A percentile compares a stretch with the other conserved stretches of the same genome.
These are phyloP conservation scores for Aspergillus steynii DNA, from an alignment of 495 filamentous ascomycete genomes.

Conservation along the genomic window DNA sequence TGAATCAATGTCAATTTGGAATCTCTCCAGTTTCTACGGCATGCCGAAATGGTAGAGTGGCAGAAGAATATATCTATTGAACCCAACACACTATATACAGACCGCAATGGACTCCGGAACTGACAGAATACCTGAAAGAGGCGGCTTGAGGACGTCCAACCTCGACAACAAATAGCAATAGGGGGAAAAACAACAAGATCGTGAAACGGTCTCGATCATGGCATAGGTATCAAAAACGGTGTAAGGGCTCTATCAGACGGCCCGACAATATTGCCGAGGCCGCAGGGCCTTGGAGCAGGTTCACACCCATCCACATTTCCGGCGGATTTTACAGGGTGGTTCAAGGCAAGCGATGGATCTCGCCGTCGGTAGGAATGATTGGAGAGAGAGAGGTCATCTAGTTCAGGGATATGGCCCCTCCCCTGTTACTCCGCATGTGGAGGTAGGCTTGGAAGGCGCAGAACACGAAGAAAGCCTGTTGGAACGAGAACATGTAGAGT, in stretches of 20 bases:
- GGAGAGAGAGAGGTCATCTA: slow-evolving; percentile 25
- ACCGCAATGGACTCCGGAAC: neutral
- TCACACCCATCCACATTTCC: neutral
- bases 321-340: neutral
- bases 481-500: slow-evolving; percentile 1
- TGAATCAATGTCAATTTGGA: neutral
- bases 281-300: neutral
- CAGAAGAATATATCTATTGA: slow-evolving; percentile 5
- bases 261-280: neutral
- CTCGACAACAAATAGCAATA: slow-evolving; percentile 1
- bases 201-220: neutral
- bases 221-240: neutral
- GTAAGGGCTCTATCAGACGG: neutral
- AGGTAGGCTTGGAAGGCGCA: slow-evolving; percentile 83
- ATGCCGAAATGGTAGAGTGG: neutral
- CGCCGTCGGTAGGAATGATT: neutral
- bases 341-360: neutral
- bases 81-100: slow-evolving; percentile 18
- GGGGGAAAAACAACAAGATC: neutral
- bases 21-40: neutral
- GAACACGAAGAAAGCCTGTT: slow-evolving; percentile 82
- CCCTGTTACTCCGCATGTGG: slow-evolving; percentile 71
- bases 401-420: slow-evolving; percentile 78
- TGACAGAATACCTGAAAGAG: neutral
- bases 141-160: neutral